Evolutionary conservation across 164 flowering plant species (phyloP), one percentile per base, ranked within the genome.

Genomic region (Magnolia kwangsiensis): DNA sequence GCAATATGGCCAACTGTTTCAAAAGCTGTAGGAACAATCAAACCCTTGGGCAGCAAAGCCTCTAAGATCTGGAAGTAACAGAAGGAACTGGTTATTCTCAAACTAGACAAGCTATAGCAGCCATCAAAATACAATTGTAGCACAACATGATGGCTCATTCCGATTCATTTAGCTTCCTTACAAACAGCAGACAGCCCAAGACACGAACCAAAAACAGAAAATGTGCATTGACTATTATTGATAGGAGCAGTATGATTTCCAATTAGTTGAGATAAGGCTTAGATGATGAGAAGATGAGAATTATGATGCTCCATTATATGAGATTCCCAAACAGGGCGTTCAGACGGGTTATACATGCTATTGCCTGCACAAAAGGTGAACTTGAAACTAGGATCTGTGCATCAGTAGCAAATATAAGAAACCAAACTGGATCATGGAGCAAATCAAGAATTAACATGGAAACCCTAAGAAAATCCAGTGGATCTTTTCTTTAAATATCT

Each of bases 1-100:
- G 93, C 97, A 81, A 96, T 90, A 80, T 94, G 98, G 64, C 99
- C 99, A 81, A 94, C 93, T 4, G 85, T 90, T 84, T 96, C 98
- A 83, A 91, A 96, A 45, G 93, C 85, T 31, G 99, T 85, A 72
- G 98, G 98, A 79, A 91, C 75, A 71, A 87, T 82, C 83, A 87
- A 77, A 67, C 87, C 93, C 74, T 85, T 51, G 1, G 99, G 99
- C 6, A 96, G 90, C 86, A 92, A 78, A 49, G 87, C 89, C 83
- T 90, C 94, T 83, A 96, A 86, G 67, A 96, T 82, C 99, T 96
- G 92, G 81, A 83, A 73, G 45, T 59, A 63, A 50, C 21, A 50
- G 23, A 24, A 6, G 45, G 10, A 51, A 16, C 11, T 13, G 11
- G 19, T 16, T 18, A 68, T 68, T 64, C n/a, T 68, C 50, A 14